A percentile compares a stretch with the other conserved stretches of the same genome.
phyloP scores from a whole-genome alignment of 2,329 filamentous ascomycete species.

The Trichoderma atroviride region DNA sequence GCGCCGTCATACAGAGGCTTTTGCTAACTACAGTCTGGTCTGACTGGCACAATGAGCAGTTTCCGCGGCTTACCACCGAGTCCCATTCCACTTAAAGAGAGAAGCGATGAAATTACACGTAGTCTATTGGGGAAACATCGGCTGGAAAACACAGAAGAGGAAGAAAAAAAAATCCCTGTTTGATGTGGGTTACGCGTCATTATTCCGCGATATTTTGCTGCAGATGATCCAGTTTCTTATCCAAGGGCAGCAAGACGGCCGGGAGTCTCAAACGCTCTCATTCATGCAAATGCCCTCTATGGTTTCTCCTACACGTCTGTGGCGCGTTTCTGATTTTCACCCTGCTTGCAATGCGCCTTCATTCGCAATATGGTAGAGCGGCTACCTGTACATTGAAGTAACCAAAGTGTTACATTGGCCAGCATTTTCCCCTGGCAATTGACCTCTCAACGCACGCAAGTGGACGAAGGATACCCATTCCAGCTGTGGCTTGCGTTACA shows the following conservation, averaged over 20 bases:
- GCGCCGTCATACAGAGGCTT: not conserved
- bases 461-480: not conserved
- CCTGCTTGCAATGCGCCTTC: conserved; percentile 8
- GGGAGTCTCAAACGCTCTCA: conserved; percentile 10
- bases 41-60: conserved; percentile 2
- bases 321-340: conserved; percentile 1
- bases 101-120: conserved; percentile 2
- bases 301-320: not conserved
- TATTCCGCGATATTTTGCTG: not conserved
- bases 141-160: not conserved
- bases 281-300: conserved; percentile 8
- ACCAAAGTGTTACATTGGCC: not conserved
- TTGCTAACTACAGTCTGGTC: conserved; percentile 15
- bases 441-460: not conserved
- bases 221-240: not conserved
- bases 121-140: not conserved
- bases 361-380: not conserved
- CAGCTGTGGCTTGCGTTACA: not conserved
- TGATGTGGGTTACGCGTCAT: conserved; percentile 10
- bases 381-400: not conserved
- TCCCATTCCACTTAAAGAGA: not conserved
- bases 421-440: not conserved
- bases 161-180: not conserved
- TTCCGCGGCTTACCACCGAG: conserved; percentile 8
- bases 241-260: conserved; percentile 10